Conservation (phyloP, 495 filamentous ascomycete species). For the Neurospora sp. region DNA sequence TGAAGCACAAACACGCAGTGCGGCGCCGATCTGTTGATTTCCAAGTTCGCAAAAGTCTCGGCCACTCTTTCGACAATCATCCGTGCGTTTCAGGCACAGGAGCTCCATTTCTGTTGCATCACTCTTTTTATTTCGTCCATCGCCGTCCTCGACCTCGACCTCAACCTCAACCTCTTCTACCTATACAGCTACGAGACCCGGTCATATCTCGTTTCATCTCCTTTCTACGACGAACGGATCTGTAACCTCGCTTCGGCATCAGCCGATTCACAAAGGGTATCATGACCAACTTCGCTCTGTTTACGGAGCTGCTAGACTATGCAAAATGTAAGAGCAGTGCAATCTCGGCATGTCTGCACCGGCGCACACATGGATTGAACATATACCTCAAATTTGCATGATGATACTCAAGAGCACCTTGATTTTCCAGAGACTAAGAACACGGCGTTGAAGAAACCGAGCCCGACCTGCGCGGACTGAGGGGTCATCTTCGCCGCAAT, state of each 20-base stretch:
- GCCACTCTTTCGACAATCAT: neutral
- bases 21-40: neutral
- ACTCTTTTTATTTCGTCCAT: neutral
- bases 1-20: constrained; percentile 2
- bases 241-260: neutral
- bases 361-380: neutral
- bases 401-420: constrained; percentile 34
- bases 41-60: neutral
- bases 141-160: neutral
- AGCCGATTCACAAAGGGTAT: neutral
- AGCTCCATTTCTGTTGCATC: neutral
- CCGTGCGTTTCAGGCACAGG: neutral
- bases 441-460: constrained; percentile 33
- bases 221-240: neutral
- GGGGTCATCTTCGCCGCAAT: constrained; percentile 40
- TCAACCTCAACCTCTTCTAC: neutral
- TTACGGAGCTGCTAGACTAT: neutral
- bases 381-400: constrained; percentile 15
- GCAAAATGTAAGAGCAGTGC: neutral
- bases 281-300: neutral
- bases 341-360: neutral
- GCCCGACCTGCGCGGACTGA: constrained; percentile 13
- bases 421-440: constrained; percentile 30
- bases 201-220: neutral
- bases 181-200: neutral